Evolutionary conservation across 1,284 basidiomycete genomes (phyloP), one percentile per base, ranked within the genome.

Genomic region (Cryptococcus sp.): DNA sequence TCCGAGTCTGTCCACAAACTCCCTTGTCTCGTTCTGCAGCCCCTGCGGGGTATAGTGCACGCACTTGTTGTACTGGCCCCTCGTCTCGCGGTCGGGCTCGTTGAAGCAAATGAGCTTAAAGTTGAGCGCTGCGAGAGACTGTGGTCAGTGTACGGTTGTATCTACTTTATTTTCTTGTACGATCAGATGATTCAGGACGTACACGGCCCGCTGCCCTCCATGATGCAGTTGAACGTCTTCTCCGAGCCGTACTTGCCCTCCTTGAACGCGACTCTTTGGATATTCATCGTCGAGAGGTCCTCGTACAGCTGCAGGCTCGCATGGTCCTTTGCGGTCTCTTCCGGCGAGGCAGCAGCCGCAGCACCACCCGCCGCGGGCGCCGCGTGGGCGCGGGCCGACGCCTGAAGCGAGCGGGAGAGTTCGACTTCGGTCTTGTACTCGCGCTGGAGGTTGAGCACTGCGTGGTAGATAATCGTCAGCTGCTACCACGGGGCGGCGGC

Each of bases 51-150:
- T 57, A 40, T 61, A 61, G 38, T 61, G 59, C 9, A 55, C 56
- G 13, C 48, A 39, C 43, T 57, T 57, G 42, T 40, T 42, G 43
- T 61, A 61, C 0, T 18, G 48, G 18, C 18, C 21, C 4, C 50
- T n/a, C 49, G 35, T 53, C 18, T 52, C 48, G 40, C 53, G 55
- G 56, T 70, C 66, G 40, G 66, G 60, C 48, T 67, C 61, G 48
- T 64, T 72, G 60, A 62, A 76, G 21, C 64, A 60, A 15, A 64
- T 60, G 4, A 76, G 61, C 52, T 72, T 71, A 71, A 76, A 77
- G n/a, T 65, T 72, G 15, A 75, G 60, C 51, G 67, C 75, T 77
- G 52, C 1, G 33, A 37, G 3, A n/a, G 37, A n/a, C n/a, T n/a
- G n/a, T n/a, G n/a, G n/a, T n/a, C n/a, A n/a, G n/a, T n/a, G n/a